Conservation (phyloP, 441 rosid genomes). For the Populus hybrid region DNA sequence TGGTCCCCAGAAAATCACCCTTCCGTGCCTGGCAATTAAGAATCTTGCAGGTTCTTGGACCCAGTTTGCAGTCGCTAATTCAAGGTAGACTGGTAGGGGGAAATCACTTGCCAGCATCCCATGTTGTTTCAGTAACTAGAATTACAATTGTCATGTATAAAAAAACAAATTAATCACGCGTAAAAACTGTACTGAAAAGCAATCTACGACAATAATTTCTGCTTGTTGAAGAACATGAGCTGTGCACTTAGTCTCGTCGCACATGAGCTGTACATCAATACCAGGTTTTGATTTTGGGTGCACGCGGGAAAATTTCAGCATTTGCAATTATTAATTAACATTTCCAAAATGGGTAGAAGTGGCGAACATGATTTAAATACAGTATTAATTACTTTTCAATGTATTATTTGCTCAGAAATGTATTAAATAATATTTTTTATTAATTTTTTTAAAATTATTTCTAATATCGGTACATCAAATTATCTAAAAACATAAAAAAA, state of each 20-base stretch:
- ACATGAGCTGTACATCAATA: background rate
- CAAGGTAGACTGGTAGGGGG: background rate
- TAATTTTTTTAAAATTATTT: too few relatives aligned
- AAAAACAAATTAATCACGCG: too few relatives aligned
- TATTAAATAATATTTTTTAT: too few relatives aligned
- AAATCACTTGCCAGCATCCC: too few relatives aligned
- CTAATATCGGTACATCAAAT: too few relatives aligned
- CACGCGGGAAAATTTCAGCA: slow-evolving; percentile 6
- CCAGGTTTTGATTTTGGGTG: slow-evolving; percentile 1
- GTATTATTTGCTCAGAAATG: too few relatives aligned
- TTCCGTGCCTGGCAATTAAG: slow-evolving; percentile 1
- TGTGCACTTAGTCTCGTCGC: slow-evolving; percentile 8
- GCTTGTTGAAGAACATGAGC: background rate
- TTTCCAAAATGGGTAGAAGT: slow-evolving; percentile 13
- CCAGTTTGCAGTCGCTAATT: background rate
- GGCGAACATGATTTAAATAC: background rate
- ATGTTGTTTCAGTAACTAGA: too few relatives aligned
- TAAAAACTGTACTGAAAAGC: too few relatives aligned
- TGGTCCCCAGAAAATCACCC: slow-evolving; percentile 5
- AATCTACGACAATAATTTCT: too few relatives aligned
- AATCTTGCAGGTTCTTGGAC: slow-evolving; percentile 13
- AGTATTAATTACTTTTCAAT: too few relatives aligned
- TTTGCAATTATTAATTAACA: background rate
- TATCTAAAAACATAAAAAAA: too few relatives aligned
- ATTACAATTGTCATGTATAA: too few relatives aligned